Evolutionary conservation across 2,329 filamentous ascomycete genomes (phyloP), one percentile per base, ranked within the genome.

Genomic region (Colletotrichum sidae): DNA sequence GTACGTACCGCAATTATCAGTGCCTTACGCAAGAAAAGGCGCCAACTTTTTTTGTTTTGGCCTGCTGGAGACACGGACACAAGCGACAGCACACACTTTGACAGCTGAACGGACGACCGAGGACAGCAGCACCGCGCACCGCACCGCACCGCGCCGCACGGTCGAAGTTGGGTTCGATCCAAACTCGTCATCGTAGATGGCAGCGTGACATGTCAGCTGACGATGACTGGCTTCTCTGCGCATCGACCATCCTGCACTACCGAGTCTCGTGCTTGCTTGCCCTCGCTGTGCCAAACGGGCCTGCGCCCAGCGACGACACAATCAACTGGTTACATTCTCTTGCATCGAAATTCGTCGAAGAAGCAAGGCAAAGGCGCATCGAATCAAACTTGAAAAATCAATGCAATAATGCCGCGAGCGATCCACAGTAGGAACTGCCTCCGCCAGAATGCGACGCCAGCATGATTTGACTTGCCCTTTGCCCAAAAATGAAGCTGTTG

Each of bases 81-180:
- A 38, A 45, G 10, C 8, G 41, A 45, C 41, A 38, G n/a, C 25
- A 25, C 25, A 25, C 25, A 25, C 25, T 25, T 25, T 25, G 25
- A 25, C 25, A 42, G 10, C 39, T 11, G 10, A n/a, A 42, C 39
- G 39, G 39, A 42, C 39, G 39, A 42, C 39, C 39, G 39, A 42
- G 39, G 25, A 25, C 25, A 25, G 25, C 25, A 25, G 25, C 25
- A 25, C 25, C 25, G 25, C 25, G 25, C 25, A 25, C 25, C 25
- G 25, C 25, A 25, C 25, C 25, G 25, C 25, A 35, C 50, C 12
- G 37, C 34, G 13, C 13, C 12, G 33, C 34, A n/a, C 51, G 61
- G 61, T 44, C 60, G 51, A 65, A 65, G 38, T 13, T 8, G 39
- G 50, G 56, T 6, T 45, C 44, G 55, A 55, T 64, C 44, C 9